Conservation (phyloP, 306 rosid species). For the Cucurbita ficifolia region DNA sequence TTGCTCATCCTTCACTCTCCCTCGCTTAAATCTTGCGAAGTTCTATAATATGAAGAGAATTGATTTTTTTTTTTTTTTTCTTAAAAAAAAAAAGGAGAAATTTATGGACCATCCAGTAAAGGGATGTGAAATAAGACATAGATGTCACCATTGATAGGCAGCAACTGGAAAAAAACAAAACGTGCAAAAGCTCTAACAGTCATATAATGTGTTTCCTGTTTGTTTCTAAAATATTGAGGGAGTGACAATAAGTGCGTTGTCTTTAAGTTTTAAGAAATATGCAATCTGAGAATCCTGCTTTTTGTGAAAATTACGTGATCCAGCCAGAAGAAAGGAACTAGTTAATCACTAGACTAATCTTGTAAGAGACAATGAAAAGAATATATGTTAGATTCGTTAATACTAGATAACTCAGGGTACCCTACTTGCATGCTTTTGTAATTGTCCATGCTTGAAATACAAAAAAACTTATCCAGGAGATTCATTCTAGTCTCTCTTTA, state of each 20-base stretch:
- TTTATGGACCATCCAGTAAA: background rate
- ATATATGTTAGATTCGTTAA: background rate
- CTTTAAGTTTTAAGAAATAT: background rate
- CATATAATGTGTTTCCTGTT: background rate
- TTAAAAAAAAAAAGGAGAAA: background rate
- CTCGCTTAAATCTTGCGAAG: background rate
- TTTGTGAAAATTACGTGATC: background rate
- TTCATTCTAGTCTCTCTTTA: background rate
- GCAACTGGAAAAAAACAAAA: background rate
- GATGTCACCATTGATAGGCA: background rate
- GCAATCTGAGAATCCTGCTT: background rate
- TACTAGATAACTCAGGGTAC: background rate
- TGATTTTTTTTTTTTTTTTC: no score
- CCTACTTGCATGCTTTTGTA: background rate
- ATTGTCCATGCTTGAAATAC: background rate
- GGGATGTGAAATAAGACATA: background rate
- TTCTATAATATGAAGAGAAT: background rate
- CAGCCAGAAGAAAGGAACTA: background rate
- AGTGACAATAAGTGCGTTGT: background rate
- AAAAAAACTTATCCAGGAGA: background rate
- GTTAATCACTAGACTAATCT: background rate
- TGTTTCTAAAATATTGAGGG: background rate
- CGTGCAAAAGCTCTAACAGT: background rate
- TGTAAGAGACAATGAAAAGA: background rate
- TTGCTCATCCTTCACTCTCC: background rate